Percentiles rank a stretch among this genome's conserved stretches.
Evolutionary conservation across 768 basidiomycete genomes (phyloP).

Genomic region (Leccinellum albellum): DNA sequence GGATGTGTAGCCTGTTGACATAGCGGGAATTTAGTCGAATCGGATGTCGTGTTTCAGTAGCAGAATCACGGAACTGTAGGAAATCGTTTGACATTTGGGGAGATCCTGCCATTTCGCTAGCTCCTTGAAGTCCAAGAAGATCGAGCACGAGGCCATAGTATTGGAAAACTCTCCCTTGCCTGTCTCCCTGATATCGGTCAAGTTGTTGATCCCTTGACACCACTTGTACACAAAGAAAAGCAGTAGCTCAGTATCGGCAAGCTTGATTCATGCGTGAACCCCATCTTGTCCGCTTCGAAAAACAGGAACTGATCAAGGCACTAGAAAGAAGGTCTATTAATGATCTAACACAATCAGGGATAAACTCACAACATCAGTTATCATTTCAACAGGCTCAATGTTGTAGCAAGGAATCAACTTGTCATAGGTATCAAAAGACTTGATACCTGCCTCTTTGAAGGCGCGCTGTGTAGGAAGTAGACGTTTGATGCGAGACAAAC

Average conservation of each 20-base stretch:
- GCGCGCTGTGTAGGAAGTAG: slow-evolving; percentile 94
- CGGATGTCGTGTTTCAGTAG: no score
- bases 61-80: no score
- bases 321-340: slow-evolving; percentile 32
- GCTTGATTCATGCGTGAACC: slow-evolving; percentile 99
- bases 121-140: no score
- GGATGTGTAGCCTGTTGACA: no score
- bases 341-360: not conserved
- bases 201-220: slow-evolving; percentile 99
- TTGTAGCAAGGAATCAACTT: slow-evolving; percentile 99
- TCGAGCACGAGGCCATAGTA: no score
- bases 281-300: slow-evolving; percentile 98
- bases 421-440: slow-evolving; percentile 97
- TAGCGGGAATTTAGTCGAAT: no score
- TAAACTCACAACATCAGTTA: slow-evolving; percentile 84
- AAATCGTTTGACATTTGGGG: no score
- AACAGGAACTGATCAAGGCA: slow-evolving; percentile 98
- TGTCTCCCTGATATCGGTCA: slow-evolving; percentile 98
- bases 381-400: slow-evolving; percentile 99
- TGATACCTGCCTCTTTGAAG: slow-evolving; percentile 97
- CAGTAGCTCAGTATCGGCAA: slow-evolving; percentile 94
- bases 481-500: slow-evolving; percentile 95
- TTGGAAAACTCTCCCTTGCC: slow-evolving; percentile 95
- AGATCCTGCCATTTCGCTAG: no score
- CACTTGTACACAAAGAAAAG: slow-evolving; percentile 98